Evolutionary conservation across 1,284 basidiomycete genomes (phyloP), one percentile per base, ranked within the genome.

Genomic region (Apiotrichum laibachii): DNA sequence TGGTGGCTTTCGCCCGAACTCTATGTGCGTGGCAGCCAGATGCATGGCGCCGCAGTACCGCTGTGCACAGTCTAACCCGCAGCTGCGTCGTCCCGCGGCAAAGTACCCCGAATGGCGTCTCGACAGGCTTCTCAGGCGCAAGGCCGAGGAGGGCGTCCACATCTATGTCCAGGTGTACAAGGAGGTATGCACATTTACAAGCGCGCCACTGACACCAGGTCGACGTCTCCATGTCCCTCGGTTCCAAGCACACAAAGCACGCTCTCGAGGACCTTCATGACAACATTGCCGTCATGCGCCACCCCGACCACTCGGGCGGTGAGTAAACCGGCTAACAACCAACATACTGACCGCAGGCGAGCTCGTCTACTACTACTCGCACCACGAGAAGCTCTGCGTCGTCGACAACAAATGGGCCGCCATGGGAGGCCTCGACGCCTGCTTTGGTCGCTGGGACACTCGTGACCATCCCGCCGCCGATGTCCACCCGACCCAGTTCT

Each of bases 361-460:
- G 54, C 66, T 73, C 18, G 70, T 73, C 15, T 74, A 75, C 66
- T 78, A 79, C 61, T 72, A 73, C 61, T 73, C 71, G n/a, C 79
- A 81, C 64, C 79, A 81, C 66, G 79, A 80, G 65, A 81, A 82
- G 67, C 69, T 81, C 8, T 80, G 80, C 48, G 65, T 92, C 13
- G 88, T 96, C 12, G 92, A 96, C 77, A 92, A 93, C 72, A 86
- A 88, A 69, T 82, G 81, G 47, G 90, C 88, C 1, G 72, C 69
- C 2, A 75, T 77, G 73, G 76, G 92, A 31, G 92, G 92, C 22
- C 83, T 95, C 19, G 92, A 96, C 72, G 82, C 94, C 19, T 96
- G 92, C 79, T 94, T 92, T 68, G 94, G 94, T 8, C 86, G 94
- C 37, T 98, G 93, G 92, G 94, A 97, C 77, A 92, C 88, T 0